Conservation (phyloP, 1,284 basidiomycete genomes). For the Xerocomus amazonicus region DNA sequence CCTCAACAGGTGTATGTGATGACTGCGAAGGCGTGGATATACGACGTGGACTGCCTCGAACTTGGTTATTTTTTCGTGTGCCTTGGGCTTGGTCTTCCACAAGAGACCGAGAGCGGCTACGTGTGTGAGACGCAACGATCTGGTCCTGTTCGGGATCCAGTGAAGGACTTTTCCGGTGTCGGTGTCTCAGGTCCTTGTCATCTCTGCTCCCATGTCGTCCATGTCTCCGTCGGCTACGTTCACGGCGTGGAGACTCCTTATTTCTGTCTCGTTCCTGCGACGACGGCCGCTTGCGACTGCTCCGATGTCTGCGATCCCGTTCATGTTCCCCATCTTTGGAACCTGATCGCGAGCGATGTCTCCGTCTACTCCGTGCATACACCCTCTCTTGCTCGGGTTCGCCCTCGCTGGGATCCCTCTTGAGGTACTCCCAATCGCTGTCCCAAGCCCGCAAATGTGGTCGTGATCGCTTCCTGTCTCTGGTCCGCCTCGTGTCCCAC, state of each 20-base stretch:
- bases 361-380: slow-evolving; percentile 17
- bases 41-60: slow-evolving; percentile 18
- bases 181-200: slow-evolving; percentile 21
- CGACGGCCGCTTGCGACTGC: slow-evolving; percentile 12
- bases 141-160: slow-evolving; percentile 6
- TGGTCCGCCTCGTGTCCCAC: slow-evolving; percentile 41
- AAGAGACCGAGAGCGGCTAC: slow-evolving; percentile 15
- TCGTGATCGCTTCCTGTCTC: slow-evolving; percentile 39
- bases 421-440: slow-evolving; percentile 30
- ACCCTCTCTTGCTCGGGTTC: slow-evolving; percentile 13
- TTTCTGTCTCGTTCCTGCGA: slow-evolving; percentile 15
- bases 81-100: slow-evolving; percentile 15
- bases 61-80: slow-evolving; percentile 3
- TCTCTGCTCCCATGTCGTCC: slow-evolving; percentile 22
- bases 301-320: slow-evolving; percentile 18
- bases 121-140: slow-evolving; percentile 6
- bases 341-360: slow-evolving; percentile 31
- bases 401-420: slow-evolving; percentile 19
- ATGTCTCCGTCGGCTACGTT: slow-evolving; percentile 22
- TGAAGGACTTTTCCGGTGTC: slow-evolving; percentile 22
- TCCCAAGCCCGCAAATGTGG: slow-evolving; percentile 24
- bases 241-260: slow-evolving; percentile 13
- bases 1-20: slow-evolving; percentile 25
- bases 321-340: slow-evolving; percentile 15
- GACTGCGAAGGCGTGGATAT: slow-evolving; percentile 27